These are phyloP conservation scores for Tuber calosporum DNA, from an alignment of 495 filamentous ascomycete genomes.

Conservation along the genomic window DNA sequence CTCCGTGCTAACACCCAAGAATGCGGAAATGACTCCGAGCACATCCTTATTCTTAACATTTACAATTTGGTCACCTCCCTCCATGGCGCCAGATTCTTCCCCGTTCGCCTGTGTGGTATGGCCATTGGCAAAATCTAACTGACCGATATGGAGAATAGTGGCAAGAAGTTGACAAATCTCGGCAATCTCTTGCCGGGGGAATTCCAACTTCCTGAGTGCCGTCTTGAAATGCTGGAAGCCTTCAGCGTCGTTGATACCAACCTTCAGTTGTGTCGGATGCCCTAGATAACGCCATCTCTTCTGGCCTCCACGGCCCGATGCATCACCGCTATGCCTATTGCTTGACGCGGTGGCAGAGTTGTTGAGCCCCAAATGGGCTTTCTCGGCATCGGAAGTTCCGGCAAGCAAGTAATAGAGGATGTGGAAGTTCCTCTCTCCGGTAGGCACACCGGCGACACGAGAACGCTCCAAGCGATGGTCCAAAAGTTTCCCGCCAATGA, in stretches of 20 bases:
- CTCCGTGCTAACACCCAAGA: slow-evolving; percentile 71
- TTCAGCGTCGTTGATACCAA: slow-evolving; percentile 90
- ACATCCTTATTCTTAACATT: slow-evolving; percentile 90
- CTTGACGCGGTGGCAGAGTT: slow-evolving; percentile 44
- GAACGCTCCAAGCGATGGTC: slow-evolving; percentile 89
- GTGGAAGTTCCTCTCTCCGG: slow-evolving; percentile 94
- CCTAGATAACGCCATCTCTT: slow-evolving; percentile 93
- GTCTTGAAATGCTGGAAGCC: slow-evolving; percentile 98
- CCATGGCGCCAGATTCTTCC: slow-evolving; percentile 92
- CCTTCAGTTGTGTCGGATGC: slow-evolving; percentile 91
- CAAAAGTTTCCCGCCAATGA: slow-evolving; percentile 89
- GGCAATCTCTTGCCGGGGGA: slow-evolving; percentile 85
- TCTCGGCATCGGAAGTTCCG: slow-evolving; percentile 84
- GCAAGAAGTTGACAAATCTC: slow-evolving; percentile 93
- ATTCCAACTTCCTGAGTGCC: slow-evolving; percentile 85
- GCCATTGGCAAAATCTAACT: slow-evolving; percentile 78
- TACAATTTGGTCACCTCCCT: slow-evolving; percentile 78
- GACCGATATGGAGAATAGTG: slow-evolving; percentile 86
- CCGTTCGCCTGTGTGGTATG: slow-evolving; percentile 68
- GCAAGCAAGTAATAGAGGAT: slow-evolving; percentile 90
- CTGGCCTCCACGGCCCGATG: slow-evolving; percentile 51
- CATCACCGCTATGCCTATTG: slow-evolving; percentile 44
- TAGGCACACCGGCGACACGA: slow-evolving; percentile 80
- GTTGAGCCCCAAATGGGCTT: slow-evolving; percentile 79
- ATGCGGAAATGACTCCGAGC: slow-evolving; percentile 75